Evolutionary conservation across 2,329 filamentous ascomycete genomes (phyloP).

Genomic region (Colletotrichum sp.): DNA sequence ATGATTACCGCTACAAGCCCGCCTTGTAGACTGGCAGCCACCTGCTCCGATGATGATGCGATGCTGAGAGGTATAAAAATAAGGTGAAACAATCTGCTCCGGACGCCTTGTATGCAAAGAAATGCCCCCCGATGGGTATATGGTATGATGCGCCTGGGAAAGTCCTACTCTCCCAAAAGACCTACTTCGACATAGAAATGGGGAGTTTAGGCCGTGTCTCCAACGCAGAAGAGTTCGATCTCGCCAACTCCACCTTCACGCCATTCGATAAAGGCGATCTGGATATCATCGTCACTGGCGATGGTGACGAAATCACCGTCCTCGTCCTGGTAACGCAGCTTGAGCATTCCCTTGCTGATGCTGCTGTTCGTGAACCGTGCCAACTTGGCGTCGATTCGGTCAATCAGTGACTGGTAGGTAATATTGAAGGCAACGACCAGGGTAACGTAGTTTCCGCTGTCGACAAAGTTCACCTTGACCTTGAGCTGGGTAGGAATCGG

Average conservation of each 20-base stretch:
- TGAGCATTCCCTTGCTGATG: slow-evolving; percentile 81
- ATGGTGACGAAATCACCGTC: slow-evolving; percentile 95
- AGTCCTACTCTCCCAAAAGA: slow-evolving; percentile 12
- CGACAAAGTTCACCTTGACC: slow-evolving; percentile 86
- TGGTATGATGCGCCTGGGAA: slow-evolving; percentile 22
- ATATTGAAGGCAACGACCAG: slow-evolving; percentile 97
- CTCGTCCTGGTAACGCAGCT: slow-evolving; percentile 88
- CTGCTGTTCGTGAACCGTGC: slow-evolving; percentile 84
- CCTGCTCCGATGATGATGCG: slow-evolving; percentile 5
- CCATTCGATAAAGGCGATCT: slow-evolving; percentile 95
- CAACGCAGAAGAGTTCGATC: slow-evolving; percentile 84
- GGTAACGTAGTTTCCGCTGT: slow-evolving; percentile 84
- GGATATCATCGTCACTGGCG: slow-evolving; percentile 93
- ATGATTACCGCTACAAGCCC: background rate
- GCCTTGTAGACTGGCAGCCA: background rate
- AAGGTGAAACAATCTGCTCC: slow-evolving; percentile 20
- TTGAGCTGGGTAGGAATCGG: slow-evolving; percentile 79
- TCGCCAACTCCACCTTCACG: slow-evolving; percentile 85
- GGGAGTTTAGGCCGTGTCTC: slow-evolving; percentile 41
- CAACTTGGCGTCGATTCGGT: slow-evolving; percentile 95
- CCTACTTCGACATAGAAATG: slow-evolving; percentile 19
- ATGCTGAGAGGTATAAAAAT: slow-evolving; percentile 20
- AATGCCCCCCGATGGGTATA: slow-evolving; percentile 23
- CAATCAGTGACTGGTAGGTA: slow-evolving; percentile 89
- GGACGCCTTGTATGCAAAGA: slow-evolving; percentile 24